Evolutionary conservation across 176 grass and related monocot species (phyloP), one percentile per base, ranked within the genome.

Genomic region (Carex kokanica): DNA sequence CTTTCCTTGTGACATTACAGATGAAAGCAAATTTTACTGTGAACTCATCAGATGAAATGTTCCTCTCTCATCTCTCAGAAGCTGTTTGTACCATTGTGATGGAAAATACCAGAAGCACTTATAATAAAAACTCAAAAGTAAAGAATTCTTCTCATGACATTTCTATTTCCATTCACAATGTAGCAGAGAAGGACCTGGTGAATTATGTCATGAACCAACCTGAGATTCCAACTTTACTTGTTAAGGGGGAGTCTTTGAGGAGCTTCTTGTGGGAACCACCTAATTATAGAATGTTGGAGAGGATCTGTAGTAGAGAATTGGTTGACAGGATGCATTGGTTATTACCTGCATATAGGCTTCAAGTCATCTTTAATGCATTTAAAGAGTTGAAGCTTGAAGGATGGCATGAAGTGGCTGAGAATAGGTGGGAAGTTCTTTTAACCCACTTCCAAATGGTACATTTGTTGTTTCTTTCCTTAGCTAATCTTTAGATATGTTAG

Each of bases 361-460:
- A 93, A 91, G 85, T 98, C 57, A 74, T 83, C 79, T 75, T 82
- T 16, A 64, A 83, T 77, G 29, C 31, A 64, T 94, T 93, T 62
- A 77, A 86, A 45, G 90, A 91, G 73, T 77, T 85, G 79, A 90
- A 89, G 55, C 82, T 90, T 80, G 84, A 93, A 80, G 92, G 95
- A 25, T 67, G 79, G 88, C 79, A 87, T 41, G 86, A 91, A 81
- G 88, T 93, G 70, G 59, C 58, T 85, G 85, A 93, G 85, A 88
- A 87, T 93, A 86, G 70, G 75, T 86, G 84, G 86, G 92, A 98
- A 88, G 87, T 93, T 93, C 87, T 88, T 71, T 88, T 98, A 82
- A 68, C 92, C 90, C 92, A 95, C 70, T 87, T 85, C 74, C 92
- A 98, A 89, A 90, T 98, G 95, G 95, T 98, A 98, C 23, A 87